phyloP scores from a whole-genome alignment of 257 asterid species.

The Gynochthodes officinalis region DNA sequence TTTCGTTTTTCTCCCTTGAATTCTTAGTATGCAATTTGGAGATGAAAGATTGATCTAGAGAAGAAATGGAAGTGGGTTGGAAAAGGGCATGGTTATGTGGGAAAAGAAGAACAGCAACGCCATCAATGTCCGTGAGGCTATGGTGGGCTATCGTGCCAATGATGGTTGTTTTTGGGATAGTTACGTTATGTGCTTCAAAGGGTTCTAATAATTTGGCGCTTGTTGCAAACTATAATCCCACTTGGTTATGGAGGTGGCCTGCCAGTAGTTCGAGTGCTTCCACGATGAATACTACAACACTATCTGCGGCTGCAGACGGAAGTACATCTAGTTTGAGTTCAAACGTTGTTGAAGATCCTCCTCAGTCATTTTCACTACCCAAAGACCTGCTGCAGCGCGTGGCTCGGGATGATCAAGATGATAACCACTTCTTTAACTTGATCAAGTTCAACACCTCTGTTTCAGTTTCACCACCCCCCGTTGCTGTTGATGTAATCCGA shows the following conservation, averaged over 20 bases:
- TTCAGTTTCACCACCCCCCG: neutral
- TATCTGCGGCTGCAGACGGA: slow-evolving; percentile 5
- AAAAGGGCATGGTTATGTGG: slow-evolving; percentile 38
- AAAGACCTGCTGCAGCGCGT: neutral
- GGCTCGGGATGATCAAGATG: too few species aligned
- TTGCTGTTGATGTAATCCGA: too few species aligned
- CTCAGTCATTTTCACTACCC: neutral
- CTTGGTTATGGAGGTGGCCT: slow-evolving; percentile 29
- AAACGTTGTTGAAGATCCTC: slow-evolving; percentile 3
- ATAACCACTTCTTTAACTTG: neutral
- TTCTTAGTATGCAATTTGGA: neutral
- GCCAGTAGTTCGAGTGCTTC: neutral
- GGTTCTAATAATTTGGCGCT: slow-evolving; percentile 28
- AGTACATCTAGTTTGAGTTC: slow-evolving; percentile 5
- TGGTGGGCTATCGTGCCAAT: slow-evolving; percentile 47
- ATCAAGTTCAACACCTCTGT: neutral
- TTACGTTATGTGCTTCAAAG: slow-evolving; percentile 26
- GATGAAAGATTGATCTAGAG: too few species aligned
- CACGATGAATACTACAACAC: neutral
- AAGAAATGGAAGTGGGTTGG: slow-evolving; percentile 16
- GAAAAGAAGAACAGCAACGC: slow-evolving; percentile 14
- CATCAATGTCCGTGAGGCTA: slow-evolving; percentile 41
- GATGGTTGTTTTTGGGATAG: slow-evolving; percentile 33
- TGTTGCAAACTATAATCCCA: slow-evolving; percentile 24
- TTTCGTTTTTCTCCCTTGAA: neutral